Evolutionary conservation across 2,329 filamentous ascomycete species (phyloP), one percentile per base, ranked within the genome.

Genomic region (Dactylellina sp.): DNA sequence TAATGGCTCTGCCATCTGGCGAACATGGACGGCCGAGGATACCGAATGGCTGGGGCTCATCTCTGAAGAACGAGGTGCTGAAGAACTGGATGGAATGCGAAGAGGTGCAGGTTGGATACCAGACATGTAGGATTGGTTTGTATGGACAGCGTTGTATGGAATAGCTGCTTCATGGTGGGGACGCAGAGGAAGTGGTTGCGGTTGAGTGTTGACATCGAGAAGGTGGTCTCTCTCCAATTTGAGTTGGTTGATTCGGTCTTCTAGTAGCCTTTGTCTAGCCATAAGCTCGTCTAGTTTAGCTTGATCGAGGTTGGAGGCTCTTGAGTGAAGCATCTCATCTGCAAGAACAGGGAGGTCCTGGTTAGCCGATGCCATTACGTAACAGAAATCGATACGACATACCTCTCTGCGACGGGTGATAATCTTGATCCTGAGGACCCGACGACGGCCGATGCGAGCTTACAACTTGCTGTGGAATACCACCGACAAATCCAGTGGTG

Each of bases 291-390:
- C 71, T 25, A 70, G 42, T 46, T 75, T 75, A 20, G 22, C 59
- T 16, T 75, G 71, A 50, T 74, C 70, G 11, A 74, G 55, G 35
- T 66, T 66, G 6, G 70, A 74, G 40, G 55, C 61, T 24, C 61
- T 63, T 14, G 70, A 66, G 40, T 66, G 61, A 55, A 74, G 57
- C 66, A 72, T 72, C 12, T 74, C 61, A 49, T 74, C 70, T 72
- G 55, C 52, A 56, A 37, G 25, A 44, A 44, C 28, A 28, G 18
- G 55, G 18, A 25, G 9, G 16, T 52, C 49, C 32, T 22, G 40
- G 44, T 72, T 64, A 72, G 66, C 49, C 50, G 44, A 52, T 20
- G 7, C 46, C 49, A 37, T 65, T 72, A 62, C 53, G 46, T 65
- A 61, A 65, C 35, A 60, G 35, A 71, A 60, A 60, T 25, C n/a